Percentiles rank a stretch among this genome's conserved stretches.
Conservation (phyloP, 2,329 filamentous ascomycete species). For the Herpotrichia juniperi region DNA sequence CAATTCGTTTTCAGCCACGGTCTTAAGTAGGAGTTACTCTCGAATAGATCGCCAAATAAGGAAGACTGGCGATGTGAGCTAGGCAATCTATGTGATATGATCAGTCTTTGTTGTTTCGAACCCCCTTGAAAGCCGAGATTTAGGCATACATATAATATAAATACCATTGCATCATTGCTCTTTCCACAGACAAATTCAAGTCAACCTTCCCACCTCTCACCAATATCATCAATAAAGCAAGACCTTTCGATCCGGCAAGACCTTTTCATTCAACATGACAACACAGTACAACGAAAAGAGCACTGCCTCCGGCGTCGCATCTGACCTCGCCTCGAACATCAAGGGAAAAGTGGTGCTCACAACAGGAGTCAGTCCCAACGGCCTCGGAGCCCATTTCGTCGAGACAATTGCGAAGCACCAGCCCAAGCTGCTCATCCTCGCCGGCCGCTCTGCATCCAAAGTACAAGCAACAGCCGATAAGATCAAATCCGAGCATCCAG, state of each 20-base stretch:
- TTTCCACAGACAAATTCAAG: too few species aligned
- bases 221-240: too few species aligned
- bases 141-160: too few species aligned
- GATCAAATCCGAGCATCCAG: slow-evolving; percentile 40
- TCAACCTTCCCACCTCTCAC: too few species aligned
- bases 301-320: slow-evolving; percentile 43
- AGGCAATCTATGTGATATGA: too few species aligned
- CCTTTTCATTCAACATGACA: not conserved
- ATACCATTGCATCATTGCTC: not conserved
- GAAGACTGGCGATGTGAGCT: too few species aligned
- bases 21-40: too few species aligned
- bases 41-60: too few species aligned
- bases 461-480: slow-evolving; percentile 46
- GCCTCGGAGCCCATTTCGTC: slow-evolving; percentile 34
- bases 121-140: too few species aligned
- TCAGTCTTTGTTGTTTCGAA: too few species aligned
- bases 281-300: slow-evolving; percentile 29
- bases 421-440: slow-evolving; percentile 36
- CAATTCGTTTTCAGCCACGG: too few species aligned
- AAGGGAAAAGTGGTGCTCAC: slow-evolving; percentile 53
- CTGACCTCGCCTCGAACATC: slow-evolving; percentile 49
- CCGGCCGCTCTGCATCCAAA: slow-evolving; percentile 52
- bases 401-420: slow-evolving; percentile 33
- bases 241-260: too few species aligned
- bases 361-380: slow-evolving; percentile 36